Base-by-base conservation (phyloP, 2,329 filamentous ascomycete genomes). In the Lasiodiplodia sp. region DNA sequence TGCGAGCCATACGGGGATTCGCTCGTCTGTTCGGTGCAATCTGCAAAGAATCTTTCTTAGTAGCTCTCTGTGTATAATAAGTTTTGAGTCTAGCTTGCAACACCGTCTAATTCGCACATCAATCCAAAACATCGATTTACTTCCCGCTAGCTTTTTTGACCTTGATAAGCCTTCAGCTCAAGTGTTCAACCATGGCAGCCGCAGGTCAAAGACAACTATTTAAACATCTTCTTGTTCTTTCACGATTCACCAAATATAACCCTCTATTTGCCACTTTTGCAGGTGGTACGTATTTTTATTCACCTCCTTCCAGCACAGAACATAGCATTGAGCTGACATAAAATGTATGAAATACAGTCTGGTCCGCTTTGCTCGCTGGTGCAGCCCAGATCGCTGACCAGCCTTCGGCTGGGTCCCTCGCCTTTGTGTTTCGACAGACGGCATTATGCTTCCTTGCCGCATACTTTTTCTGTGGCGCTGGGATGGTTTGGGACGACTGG, bases 401-500 rank as follows among this genome's bases (percentile, higher is more conserved):
- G 12, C n/a, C n/a, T 11, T 53, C 51, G 23, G n/a, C 51, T 16
- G 23, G 3, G 10, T 53, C 51, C 28, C 8, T 28, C 28, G 21
- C 21, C 8, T 53, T 53, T 28, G 51, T 53, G 23, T 16, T 53
- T 25, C 51, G 51, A 12, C n/a, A 53, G 23, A 53, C 51, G 7
- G 51, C 12, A 25, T n/a, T 53, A 16, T 53, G 51, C 51, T 53
- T 25, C 16, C 51, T 53, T 16, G 51, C 51, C 8, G 51, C 51
- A 11, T 53, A 53, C 51, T 25, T 53, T n/a, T 53, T 53, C 23
- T 53, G 16, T 25, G 51, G 51, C 8, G 51, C 51, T 14, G 51
- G 51, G 10, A 53, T 16, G 51, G 51, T 53, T 16, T 53, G 51
- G 51, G 28, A 53, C 23, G 51, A 53, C 51, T 53, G 51, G 51